Base-by-base conservation (phyloP, 2,329 filamentous ascomycete species). In the Cladosporium colombiae region DNA sequence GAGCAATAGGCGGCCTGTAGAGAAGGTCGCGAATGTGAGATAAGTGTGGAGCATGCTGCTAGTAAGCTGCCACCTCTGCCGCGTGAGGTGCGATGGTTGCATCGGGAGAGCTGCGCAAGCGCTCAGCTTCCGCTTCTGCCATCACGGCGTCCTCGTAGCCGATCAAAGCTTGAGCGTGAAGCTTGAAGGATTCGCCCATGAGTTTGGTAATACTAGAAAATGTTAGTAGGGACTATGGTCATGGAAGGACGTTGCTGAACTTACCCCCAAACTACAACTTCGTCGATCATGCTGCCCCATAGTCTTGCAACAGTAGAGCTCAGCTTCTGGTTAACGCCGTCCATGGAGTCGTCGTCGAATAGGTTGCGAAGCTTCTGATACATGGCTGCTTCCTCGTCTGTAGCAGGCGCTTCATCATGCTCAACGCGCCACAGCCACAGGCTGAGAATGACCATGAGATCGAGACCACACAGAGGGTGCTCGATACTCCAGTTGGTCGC, bases 401-500 rank as follows among this genome's bases (percentile, higher is more conserved):
- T 91, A 37, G 92, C 91, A 29, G 90, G 89, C 82, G 98, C 94
- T 70, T 96, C 93, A 83, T 99, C 95, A 82, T 98, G 93, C 90
- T 99, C 95, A 84, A 99, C 90, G 81, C 93, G 93, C 84, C 97
- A 98, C 74, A 99, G 89, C 95, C 95, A 99, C 72, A 98, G 85
- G 75, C 92, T 97, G 73, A 99, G 89, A 73, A 97, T 95, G 78
- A 98, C 95, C 88, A 99, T 97, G 71, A 98, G 85, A 79, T 99
- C 95, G 82, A 99, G 88, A 69, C 94, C 94, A 76, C 93, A 97
- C 66, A 99, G 88, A 62, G 95, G 93, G 78, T 99, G 94, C 82
- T 99, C 95, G 68, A 98, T 92, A 78, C 94, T 98, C 95, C 95
- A 99, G 81, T 98, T 98, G 56, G 95, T 97, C 25, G 95, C 93